These are phyloP conservation scores for Zancudomyces culisetae DNA, from an alignment of 371 early-diverging fungal genomes.

Conservation along the genomic window DNA sequence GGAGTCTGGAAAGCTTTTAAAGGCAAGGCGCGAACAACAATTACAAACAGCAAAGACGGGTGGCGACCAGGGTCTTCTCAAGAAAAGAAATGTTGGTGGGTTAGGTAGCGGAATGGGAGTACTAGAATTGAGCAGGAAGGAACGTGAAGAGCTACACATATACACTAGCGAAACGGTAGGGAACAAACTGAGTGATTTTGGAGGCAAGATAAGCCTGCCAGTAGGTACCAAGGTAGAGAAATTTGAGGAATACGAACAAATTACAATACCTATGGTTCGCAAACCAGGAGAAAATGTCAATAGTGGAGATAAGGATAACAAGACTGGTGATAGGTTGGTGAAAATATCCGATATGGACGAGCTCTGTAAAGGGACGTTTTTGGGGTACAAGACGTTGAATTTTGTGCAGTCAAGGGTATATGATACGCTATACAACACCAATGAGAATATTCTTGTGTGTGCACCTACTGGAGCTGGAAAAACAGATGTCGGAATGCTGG, in stretches of 20 bases:
- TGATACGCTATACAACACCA: constrained; percentile 76
- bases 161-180: constrained; percentile 10
- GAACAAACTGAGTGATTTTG: constrained; percentile 26
- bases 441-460: constrained; percentile 96
- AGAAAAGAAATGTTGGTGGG: constrained; percentile 9
- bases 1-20: too few species aligned
- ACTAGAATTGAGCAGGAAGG: constrained; percentile 6
- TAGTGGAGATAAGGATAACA: too few species aligned
- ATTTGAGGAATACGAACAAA: constrained; percentile 51
- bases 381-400: constrained; percentile 74
- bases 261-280: constrained; percentile 49
- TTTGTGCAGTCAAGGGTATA: constrained; percentile 89
- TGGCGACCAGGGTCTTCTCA: constrained; percentile 9
- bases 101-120: constrained; percentile 1
- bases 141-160: constrained; percentile 6
- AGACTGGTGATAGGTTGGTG: constrained; percentile 35
- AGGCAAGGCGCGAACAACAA: too few species aligned
- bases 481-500: constrained; percentile 95
- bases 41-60: not conserved
- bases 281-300: too few species aligned
- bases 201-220: constrained; percentile 48
- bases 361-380: constrained; percentile 56
- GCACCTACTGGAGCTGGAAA: constrained; percentile 99
- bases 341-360: constrained; percentile 44
- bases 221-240: constrained; percentile 44